phyloP scores from a whole-genome alignment of 148 eudicot species.

The Amaranthus palmeri region DNA sequence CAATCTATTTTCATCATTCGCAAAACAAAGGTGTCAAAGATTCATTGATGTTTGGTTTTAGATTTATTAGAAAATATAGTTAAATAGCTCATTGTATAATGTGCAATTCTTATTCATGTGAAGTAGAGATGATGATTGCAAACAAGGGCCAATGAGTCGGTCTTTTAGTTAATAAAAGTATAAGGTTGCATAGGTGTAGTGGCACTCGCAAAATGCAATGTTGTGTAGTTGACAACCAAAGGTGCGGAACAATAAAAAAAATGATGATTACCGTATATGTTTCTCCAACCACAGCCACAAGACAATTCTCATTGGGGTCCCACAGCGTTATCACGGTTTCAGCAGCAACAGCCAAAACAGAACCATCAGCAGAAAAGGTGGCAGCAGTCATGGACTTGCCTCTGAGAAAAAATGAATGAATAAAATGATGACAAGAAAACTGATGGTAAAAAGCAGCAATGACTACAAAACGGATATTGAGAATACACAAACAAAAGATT shows the following conservation, averaged over 20 bases:
- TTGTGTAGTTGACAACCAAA: neutral
- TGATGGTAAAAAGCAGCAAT: neutral
- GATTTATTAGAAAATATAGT: too few species aligned
- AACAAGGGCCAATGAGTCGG: too few species aligned
- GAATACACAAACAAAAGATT: neutral
- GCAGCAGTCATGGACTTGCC: constrained; percentile 86
- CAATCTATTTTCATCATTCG: neutral
- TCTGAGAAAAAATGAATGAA: constrained; percentile 31
- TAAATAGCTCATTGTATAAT: too few species aligned
- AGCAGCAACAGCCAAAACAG: constrained; percentile 93
- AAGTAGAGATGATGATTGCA: too few species aligned
- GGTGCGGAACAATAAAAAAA: neutral
- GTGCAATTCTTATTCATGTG: too few species aligned
- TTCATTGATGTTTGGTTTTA: too few species aligned
- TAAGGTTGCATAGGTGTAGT: too few species aligned
- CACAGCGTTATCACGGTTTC: constrained; percentile 82
- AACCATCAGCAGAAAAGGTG: constrained; percentile 83
- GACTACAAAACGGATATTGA: neutral
- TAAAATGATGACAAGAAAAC: neutral
- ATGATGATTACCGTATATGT: constrained; percentile 45
- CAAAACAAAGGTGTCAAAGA: neutral
- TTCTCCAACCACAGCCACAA: constrained; percentile 79
- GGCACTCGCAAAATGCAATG: too few species aligned
- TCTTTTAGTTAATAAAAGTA: too few species aligned
- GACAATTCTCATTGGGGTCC: constrained; percentile 81